Evolutionary conservation across 805 yeast species (phyloP), one percentile per base, ranked within the genome.

Genomic region (Cyberlindnera nakhonratchasimensis): DNA sequence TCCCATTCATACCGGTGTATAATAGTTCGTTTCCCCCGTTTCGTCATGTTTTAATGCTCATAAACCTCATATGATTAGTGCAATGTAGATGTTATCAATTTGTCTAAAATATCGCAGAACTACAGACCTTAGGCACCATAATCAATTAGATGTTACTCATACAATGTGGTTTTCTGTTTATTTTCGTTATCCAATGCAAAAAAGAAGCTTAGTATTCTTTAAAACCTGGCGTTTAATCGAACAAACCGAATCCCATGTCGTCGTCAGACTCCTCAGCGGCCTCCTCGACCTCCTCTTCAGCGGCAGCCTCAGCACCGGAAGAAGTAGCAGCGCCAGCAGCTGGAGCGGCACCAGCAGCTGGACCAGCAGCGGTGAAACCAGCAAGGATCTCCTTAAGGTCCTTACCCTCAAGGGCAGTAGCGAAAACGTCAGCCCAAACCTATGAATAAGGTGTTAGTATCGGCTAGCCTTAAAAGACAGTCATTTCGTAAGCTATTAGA

Each of bases 201-300:
- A n/a, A 35, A 35, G 38, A 36, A 17, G 24, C 29, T 13, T 33
- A n/a, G n/a, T 29, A 35, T 13, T 38, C 33, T n/a, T 38, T 9
- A 34, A n/a, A 35, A 31, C 36, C 34, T 34, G 23, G 37, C 35
- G 48, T 45, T 74, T 85, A 85, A 74, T 84, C 95, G 77, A 85
- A 85, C 74, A 85, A 79, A 75, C 91, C 91, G 82, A 85, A 80
- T 62, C 91, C 91, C 91, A 85, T 82, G 73, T 82, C 93, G 63
- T 80, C 87, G 66, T 81, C 88, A 54, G 82, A 78, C 68, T 77
- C 85, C 67, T 80, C 86, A 55, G 66, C 69, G 47, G 66, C 79
- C 62, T 70, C 80, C 52, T 62, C 82, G 59, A 74, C 80, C 50
- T 61, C 80, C 52, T 66, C 80, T 52, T 66, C 86, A 55, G 70